A percentile compares a stretch with the other conserved stretches of the same genome.
Conservation (phyloP, 768 basidiomycete species). For the Collybia mongolica region DNA sequence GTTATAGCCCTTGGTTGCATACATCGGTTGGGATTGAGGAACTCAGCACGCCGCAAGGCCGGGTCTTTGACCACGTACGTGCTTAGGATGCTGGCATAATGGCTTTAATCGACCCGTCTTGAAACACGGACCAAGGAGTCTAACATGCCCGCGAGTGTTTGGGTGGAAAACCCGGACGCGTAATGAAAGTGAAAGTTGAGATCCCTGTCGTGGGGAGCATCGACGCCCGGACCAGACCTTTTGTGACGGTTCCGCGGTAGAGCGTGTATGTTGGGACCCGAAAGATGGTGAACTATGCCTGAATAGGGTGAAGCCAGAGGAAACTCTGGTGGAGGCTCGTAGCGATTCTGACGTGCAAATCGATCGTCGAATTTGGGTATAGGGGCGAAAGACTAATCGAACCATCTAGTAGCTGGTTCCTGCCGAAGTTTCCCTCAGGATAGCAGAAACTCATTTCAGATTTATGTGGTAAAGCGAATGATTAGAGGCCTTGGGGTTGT, state of each 20-base stretch:
- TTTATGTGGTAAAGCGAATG: conserved; percentile 82
- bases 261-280: conserved; percentile 86
- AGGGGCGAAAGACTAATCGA: conserved; percentile 97
- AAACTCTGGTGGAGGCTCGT: conserved; percentile 95
- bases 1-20: no score
- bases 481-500: conserved; percentile 90
- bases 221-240: conserved; percentile 54
- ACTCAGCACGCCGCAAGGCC: conserved; percentile 21
- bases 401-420: conserved; percentile 93
- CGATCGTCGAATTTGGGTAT: conserved; percentile 94
- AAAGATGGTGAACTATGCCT: conserved; percentile 90
- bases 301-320: conserved; percentile 92
- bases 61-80: conserved; percentile 29
- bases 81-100: conserved; percentile 78
- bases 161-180: conserved; percentile 83
- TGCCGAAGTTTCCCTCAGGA: conserved; percentile 83
- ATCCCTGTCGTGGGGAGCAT: conserved; percentile 25
- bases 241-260: conserved; percentile 74
- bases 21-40: no score
- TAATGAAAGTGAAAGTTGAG: conserved; percentile 82
- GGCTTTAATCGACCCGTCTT: conserved; percentile 81
- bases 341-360: conserved; percentile 97
- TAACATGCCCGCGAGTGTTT: conserved; percentile 81
- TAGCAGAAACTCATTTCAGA: conserved; percentile 53
- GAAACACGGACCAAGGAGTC: conserved; percentile 88